phyloP scores from a whole-genome alignment of 305 asterid genomes.

The Fraxinus dipetala region DNA sequence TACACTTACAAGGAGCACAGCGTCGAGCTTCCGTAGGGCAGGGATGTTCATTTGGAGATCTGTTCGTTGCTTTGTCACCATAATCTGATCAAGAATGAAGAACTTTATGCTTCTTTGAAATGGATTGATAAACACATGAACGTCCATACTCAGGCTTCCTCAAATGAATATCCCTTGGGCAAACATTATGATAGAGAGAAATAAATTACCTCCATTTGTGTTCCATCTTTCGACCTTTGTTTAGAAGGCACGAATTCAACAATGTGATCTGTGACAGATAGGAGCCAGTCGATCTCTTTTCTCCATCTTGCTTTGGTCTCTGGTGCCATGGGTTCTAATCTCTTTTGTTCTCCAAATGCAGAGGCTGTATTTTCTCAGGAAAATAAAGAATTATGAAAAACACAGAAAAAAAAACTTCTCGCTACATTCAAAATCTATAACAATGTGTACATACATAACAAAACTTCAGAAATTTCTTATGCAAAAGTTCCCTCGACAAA shows the following conservation, averaged over 20 bases:
- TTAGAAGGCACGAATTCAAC: conserved; percentile 61
- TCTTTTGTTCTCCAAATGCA: conserved; percentile 66
- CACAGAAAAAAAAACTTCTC: background rate
- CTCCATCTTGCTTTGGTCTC: conserved; percentile 64
- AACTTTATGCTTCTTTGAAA: background rate
- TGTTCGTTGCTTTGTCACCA: conserved; percentile 65
- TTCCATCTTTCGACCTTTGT: conserved; percentile 63
- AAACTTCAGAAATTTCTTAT: background rate
- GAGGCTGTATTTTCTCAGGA: conserved; percentile 48
- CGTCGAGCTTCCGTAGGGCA: conserved; percentile 57
- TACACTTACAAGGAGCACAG: conserved; percentile 60
- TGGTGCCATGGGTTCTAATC: conserved; percentile 65
- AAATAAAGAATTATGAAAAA: background rate
- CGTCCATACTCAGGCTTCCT: background rate
- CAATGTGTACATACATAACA: background rate
- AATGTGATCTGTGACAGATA: conserved; percentile 65
- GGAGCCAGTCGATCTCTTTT: conserved; percentile 70
- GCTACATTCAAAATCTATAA: background rate
- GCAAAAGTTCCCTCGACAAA: background rate
- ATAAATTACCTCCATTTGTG: conserved; percentile 51
- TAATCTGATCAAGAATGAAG: conserved; percentile 35
- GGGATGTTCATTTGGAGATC: conserved; percentile 74
- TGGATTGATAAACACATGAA: background rate
- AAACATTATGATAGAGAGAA: conserved; percentile 13
- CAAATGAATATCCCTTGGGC: background rate